Percentiles rank a stretch among this genome's conserved stretches.
Conservation (phyloP, 352 stramenopile genomes). For the Pythium utonaiense region DNA sequence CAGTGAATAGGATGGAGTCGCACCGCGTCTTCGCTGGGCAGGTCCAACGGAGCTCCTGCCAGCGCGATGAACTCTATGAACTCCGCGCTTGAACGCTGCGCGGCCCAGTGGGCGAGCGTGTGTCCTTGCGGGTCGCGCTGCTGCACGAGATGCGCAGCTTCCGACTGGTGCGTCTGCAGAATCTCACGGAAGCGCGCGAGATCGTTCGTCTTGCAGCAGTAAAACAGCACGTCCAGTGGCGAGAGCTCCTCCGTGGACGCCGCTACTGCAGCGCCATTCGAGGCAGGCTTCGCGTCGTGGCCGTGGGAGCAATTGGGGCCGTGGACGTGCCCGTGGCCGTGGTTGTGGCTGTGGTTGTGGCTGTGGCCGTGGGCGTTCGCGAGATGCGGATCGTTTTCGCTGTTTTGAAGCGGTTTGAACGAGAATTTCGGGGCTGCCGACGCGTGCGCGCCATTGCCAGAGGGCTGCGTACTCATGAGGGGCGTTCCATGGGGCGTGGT, state of each 20-base stretch:
- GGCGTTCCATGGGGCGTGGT: background rate
- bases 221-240: slow-evolving; percentile 61
- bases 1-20: slow-evolving; percentile 81
- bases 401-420: slow-evolving; percentile 13
- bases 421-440: slow-evolving; percentile 3
- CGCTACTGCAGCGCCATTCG: background rate
- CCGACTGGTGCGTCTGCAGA: slow-evolving; percentile 31
- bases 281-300: background rate
- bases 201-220: slow-evolving; percentile 58
- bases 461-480: slow-evolving; percentile 1
- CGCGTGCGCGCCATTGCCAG: background rate
- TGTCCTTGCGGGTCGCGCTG: slow-evolving; percentile 58
- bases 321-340: slow-evolving; percentile 12
- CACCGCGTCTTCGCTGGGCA: slow-evolving; percentile 55
- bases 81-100: slow-evolving; percentile 46
- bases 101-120: slow-evolving; percentile 69
- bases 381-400: background rate
- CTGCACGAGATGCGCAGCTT: slow-evolving; percentile 36
- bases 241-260: slow-evolving; percentile 16
- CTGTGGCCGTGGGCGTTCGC: background rate
- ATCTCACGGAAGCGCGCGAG: slow-evolving; percentile 43
- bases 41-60: slow-evolving; percentile 45
- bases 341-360: slow-evolving; percentile 1
- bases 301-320: slow-evolving; percentile 5
- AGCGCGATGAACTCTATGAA: slow-evolving; percentile 56